Conservation (phyloP, 179 eudicot species). For the Beta lomatogona region DNA sequence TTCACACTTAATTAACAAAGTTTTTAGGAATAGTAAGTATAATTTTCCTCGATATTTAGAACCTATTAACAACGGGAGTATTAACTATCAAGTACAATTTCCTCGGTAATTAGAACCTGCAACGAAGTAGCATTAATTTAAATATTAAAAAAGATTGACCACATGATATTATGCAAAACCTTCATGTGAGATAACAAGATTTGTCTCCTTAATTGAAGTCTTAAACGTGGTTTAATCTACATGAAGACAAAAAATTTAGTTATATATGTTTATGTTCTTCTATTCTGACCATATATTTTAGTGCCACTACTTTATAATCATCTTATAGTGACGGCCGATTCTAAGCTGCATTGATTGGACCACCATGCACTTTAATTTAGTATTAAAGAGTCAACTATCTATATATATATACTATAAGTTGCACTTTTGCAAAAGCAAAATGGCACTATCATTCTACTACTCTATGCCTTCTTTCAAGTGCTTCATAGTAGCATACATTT, state of each 20-base stretch:
- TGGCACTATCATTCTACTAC: not conserved
- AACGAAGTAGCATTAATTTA: not conserved
- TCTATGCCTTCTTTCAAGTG: constrained; percentile 20
- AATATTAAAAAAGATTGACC: not conserved
- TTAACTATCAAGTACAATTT: not conserved
- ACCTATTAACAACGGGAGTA: no score
- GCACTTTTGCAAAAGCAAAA: constrained; percentile 9
- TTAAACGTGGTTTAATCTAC: constrained; percentile 19
- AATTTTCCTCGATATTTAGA: constrained; percentile 1
- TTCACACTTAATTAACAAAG: not conserved
- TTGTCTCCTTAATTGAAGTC: constrained; percentile 3
- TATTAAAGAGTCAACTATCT: constrained; percentile 3
- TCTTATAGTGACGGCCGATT: not conserved
- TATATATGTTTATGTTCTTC: not conserved
- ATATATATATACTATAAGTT: not conserved
- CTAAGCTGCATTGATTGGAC: constrained; percentile 16
- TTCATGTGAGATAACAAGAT: constrained; percentile 13
- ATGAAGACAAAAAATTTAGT: constrained; percentile 3
- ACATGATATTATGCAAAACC: constrained; percentile 13
- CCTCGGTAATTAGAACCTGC: constrained; percentile 9
- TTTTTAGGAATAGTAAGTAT: constrained; percentile 1
- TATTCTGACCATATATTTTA: not conserved
- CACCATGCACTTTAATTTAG: not conserved
- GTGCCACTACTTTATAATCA: constrained; percentile 2
- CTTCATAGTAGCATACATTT: not conserved